phyloP scores from a whole-genome alignment of 306 rosid species.

The Pyrus pyrifolia region DNA sequence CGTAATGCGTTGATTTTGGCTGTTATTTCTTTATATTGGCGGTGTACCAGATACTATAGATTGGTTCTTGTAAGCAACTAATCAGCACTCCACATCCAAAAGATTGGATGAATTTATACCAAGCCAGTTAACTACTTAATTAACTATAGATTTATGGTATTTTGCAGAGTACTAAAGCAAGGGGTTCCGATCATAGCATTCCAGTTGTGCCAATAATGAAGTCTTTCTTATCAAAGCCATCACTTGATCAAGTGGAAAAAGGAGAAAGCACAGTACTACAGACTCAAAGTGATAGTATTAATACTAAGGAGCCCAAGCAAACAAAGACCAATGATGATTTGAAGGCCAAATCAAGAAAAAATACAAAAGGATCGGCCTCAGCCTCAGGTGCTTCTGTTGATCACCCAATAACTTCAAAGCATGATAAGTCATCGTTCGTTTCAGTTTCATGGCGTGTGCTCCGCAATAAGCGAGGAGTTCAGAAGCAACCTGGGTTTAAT shows the following conservation, averaged over 20 bases:
- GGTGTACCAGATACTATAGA: neutral
- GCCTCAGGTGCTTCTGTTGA: neutral
- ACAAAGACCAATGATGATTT: neutral
- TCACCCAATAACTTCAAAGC: neutral
- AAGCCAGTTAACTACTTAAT: neutral
- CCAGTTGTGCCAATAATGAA: neutral
- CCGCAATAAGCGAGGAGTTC: slow-evolving; percentile 34
- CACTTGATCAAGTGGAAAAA: neutral
- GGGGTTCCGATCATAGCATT: slow-evolving; percentile 6
- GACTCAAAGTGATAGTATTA: neutral
- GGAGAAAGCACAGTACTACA: neutral
- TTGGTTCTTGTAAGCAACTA: neutral
- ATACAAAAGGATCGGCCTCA: neutral
- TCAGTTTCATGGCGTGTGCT: slow-evolving; percentile 48
- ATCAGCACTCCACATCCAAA: neutral
- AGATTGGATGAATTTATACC: neutral
- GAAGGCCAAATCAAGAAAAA: neutral
- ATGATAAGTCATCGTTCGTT: neutral
- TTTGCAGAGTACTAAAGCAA: slow-evolving; percentile 35
- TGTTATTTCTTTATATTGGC: neutral
- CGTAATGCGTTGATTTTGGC: neutral
- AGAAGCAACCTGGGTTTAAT: slow-evolving; percentile 50
- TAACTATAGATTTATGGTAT: neutral
- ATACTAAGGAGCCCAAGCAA: neutral
- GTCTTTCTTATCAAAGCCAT: slow-evolving; percentile 2